Evolutionary conservation across 148 eudicot species (phyloP).

Genomic region (Rhododendron simsii): DNA sequence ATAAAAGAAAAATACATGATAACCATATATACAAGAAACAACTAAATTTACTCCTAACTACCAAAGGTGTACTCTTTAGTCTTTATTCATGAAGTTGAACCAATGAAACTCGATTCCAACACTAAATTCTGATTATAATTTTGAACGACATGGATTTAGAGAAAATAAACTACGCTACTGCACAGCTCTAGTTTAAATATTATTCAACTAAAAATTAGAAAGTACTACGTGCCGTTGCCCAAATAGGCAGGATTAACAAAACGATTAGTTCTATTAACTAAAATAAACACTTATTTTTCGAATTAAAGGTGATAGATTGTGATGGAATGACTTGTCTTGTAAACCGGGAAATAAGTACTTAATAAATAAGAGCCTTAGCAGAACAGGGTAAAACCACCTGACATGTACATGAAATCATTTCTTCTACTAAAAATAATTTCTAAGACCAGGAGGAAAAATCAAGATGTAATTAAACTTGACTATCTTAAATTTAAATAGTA

Average conservation of each 20-base stretch:
- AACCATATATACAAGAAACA: too few species aligned
- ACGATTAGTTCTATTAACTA: neutral
- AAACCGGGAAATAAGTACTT: too few species aligned
- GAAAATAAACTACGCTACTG: neutral
- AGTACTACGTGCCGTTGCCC: neutral
- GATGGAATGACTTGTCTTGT: too few species aligned
- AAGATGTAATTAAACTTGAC: neutral
- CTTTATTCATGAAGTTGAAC: neutral
- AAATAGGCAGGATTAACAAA: neutral
- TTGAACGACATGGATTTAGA: neutral
- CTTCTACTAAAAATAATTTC: neutral
- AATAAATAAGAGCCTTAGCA: too few species aligned
- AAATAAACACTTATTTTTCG: too few species aligned
- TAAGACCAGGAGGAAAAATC: neutral
- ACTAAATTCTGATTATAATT: too few species aligned
- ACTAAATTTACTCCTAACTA: too few species aligned
- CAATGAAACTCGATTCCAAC: neutral
- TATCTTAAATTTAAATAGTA: conserved; percentile 1
- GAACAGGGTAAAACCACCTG: neutral
- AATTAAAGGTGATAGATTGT: too few species aligned
- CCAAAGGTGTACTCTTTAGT: neutral
- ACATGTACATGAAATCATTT: conserved; percentile 4
- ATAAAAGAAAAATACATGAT: too few species aligned
- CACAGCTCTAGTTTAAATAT: neutral
- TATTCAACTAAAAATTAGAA: neutral